Base-by-base conservation (phyloP, 75 land plant species). In the Pinus tabuliformis region DNA sequence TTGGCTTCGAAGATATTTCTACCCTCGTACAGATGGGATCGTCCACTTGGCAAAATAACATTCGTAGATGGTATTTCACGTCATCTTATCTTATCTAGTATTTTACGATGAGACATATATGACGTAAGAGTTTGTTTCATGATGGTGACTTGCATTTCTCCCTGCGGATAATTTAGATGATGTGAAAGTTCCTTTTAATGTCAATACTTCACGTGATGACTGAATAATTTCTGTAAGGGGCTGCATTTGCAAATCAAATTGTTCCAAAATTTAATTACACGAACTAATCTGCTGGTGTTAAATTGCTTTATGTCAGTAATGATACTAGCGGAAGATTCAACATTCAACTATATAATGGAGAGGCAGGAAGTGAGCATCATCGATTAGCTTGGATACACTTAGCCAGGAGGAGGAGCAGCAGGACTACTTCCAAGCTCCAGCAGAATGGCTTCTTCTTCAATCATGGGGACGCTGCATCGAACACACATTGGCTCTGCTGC, bases 1-100 rank as follows among this genome's bases (percentile, higher is more conserved):
- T 66, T 66, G 71, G 71, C 49, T 45, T 39, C 3, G 42, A 66
- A 62, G 4, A 37, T 17, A 37, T 66, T 66, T 33, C 33, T 16
- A 14, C 4, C 6, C 11, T 0, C 24, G 9, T 63, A 24, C 9
- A 5, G 28, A 63, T 5, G 36, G 28, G 28, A 33, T 1, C 37
- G 5, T 63, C 66, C 66, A 66, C n/a, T 4, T 37, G 70, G 70
- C 70, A 68, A 68, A 37, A 68, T 68, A 0, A 39, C 20, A 68
- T 68, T 30, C 17, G 0, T 16, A 68, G 20, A 20, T 39, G 1
- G n/a, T 17, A 39, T 68, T 20, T 66, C 49, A 6, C 37, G n/a
- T 39, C 39, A 68, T 68, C 71, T 68, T 68, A 68, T 68, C 71
- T 39, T 18, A 42, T 18, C 20, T 12, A 68, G 1, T 45, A 45